Evolutionary conservation across 129 eudicot genomes (phyloP).

Genomic region (Sambucus nigra): DNA sequence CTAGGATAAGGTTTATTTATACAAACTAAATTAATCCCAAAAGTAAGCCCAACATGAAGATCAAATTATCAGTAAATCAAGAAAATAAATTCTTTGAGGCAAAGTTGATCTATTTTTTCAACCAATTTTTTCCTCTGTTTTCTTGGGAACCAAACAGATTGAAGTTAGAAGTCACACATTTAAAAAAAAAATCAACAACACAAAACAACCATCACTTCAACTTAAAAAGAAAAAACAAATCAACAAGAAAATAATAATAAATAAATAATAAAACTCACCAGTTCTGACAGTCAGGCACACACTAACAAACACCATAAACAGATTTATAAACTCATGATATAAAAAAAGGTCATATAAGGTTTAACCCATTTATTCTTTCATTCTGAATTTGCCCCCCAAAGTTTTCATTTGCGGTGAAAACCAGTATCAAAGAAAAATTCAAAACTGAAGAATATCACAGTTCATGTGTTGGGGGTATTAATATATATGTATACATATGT

Average conservation of each 20-base stretch:
- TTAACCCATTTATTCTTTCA: too few species aligned
- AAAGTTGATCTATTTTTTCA: not conserved
- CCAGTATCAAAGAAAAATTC: slow-evolving; percentile 17
- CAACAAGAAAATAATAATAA: not conserved
- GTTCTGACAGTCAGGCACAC: not conserved
- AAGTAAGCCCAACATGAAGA: slow-evolving; percentile 13
- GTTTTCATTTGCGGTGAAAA: too few species aligned
- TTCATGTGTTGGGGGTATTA: slow-evolving; percentile 9
- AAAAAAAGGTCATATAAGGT: not conserved
- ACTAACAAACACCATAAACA: not conserved
- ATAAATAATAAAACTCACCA: not conserved
- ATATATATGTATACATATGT: not conserved
- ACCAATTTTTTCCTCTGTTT: not conserved
- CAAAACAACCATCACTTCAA: not conserved
- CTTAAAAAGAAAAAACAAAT: too few species aligned
- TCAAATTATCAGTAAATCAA: slow-evolving; percentile 16
- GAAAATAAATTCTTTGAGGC: slow-evolving; percentile 15
- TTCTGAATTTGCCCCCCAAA: too few species aligned
- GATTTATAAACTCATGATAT: too few species aligned
- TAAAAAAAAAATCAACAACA: too few species aligned
- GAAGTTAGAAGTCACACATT: too few species aligned
- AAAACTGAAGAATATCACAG: slow-evolving; percentile 9
- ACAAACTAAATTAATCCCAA: slow-evolving; percentile 7
- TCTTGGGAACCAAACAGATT: not conserved
- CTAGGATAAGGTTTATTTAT: slow-evolving; percentile 3